Conservation (phyloP, 208 protist species). For the Trichomonas tenax region DNA sequence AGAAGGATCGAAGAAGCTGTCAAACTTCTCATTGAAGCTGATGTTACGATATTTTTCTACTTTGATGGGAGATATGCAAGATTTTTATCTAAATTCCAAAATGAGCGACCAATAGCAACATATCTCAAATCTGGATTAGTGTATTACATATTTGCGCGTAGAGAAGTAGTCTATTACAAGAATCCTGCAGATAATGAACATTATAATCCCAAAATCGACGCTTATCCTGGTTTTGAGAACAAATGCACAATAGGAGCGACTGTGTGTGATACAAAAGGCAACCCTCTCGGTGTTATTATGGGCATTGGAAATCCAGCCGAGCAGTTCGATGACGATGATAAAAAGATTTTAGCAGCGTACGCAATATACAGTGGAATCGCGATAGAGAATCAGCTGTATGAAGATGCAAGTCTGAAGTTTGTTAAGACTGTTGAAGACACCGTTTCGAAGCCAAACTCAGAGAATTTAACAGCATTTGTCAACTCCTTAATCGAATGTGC, state of each 20-base stretch:
- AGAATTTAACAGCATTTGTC: not conserved
- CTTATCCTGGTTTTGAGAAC: not conserved
- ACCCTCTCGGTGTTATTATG: not conserved
- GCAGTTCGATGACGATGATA: not conserved
- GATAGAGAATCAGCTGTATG: not conserved
- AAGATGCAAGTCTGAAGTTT: not conserved
- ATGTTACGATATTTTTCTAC: not conserved
- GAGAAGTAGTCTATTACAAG: not conserved
- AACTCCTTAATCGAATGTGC: not conserved
- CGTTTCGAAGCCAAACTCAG: not conserved
- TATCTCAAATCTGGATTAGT: not conserved
- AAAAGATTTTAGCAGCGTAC: not conserved
- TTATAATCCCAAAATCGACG: not conserved
- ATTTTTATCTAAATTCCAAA: not conserved
- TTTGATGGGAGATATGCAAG: not conserved
- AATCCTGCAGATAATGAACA: not conserved
- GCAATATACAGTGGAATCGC: not conserved
- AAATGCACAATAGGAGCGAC: not conserved
- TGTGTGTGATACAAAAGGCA: not conserved
- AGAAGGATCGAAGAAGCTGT: not conserved
- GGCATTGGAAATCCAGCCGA: not conserved
- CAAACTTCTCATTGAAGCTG: not conserved
- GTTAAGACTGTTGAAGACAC: not conserved
- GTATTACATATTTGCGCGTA: not conserved
- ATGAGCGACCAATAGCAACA: not conserved